Evolutionary conservation across 805 yeast species (phyloP).

Genomic region (Cyberlindnera euphorbiiphila): DNA sequence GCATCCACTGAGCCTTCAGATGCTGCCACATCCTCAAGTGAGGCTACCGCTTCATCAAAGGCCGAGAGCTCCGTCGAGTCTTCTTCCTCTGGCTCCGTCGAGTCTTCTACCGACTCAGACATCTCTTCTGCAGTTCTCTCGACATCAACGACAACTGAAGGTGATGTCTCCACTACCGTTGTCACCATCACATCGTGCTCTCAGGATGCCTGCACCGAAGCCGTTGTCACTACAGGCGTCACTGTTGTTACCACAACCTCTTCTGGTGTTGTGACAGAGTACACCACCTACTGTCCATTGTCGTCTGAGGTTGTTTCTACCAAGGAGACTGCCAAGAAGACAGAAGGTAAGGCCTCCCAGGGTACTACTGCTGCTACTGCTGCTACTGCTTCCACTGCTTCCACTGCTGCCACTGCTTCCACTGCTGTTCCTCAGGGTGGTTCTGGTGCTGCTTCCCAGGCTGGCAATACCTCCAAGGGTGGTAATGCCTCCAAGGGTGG

Average conservation of each 20-base stretch:
- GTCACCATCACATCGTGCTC: conserved; percentile 30
- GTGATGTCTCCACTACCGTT: conserved; percentile 13
- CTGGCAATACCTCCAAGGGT: too few relatives aligned
- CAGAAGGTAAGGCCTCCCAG: too few relatives aligned
- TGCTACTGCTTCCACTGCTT: conserved; percentile 1
- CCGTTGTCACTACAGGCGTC: conserved; percentile 24
- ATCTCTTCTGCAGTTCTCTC: too few relatives aligned
- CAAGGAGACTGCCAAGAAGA: background rate
- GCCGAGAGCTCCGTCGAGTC: too few relatives aligned
- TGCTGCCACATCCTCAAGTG: conserved; percentile 29
- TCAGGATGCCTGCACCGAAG: conserved; percentile 28
- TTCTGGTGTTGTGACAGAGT: conserved; percentile 30
- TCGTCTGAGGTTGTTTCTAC: conserved; percentile 1
- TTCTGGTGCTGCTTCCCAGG: too few relatives aligned
- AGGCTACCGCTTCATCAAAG: conserved; percentile 25
- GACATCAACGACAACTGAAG: conserved; percentile 18
- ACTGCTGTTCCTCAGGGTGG: too few relatives aligned
- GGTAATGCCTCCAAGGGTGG: conserved; percentile 17
- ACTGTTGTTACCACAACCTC: conserved; percentile 32
- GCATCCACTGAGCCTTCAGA: conserved; percentile 32
- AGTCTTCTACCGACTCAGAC: background rate
- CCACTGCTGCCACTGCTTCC: background rate
- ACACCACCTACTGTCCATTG: conserved; percentile 23
- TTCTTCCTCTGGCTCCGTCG: too few relatives aligned
- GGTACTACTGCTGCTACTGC: conserved; percentile 22